Evolutionary conservation across 352 stramenopile genomes (phyloP), one percentile per base, ranked within the genome.

Genomic region (Phytophthora nicotianae): DNA sequence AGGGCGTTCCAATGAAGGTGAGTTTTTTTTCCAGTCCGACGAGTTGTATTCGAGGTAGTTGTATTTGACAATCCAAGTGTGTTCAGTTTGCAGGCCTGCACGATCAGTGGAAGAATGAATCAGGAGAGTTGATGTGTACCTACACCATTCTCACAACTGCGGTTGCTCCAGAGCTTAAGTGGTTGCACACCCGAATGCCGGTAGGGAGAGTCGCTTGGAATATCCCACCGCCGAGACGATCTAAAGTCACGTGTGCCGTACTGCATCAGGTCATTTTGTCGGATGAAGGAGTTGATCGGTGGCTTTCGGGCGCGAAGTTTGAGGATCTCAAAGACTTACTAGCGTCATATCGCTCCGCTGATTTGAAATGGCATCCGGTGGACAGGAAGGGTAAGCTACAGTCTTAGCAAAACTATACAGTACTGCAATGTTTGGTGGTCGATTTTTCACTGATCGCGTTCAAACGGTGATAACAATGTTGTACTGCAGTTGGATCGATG

Each of bases 111-210:
- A 69, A 60, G 52, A 86, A 81, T 45, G 74, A 85, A 21, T 61
- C 81, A 6, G 87, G 88, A 27, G 79, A 92, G 5, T 37, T 68
- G 43, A 86, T 94, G 68, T 90, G 77, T 51, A 89, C 83, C 9
- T 97, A 89, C 52, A 94, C 88, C 4, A 94, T 97, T 19, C 71
- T 97, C 17, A 97, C 91, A 29, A 95, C 89, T 16, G 67, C 79
- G 3, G 70, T 89, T 13, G 62, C 86, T 5, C 61, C 87, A 1
- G 70, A 86, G 35, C 63, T 97, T 4, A 66, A 70, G 35, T 96
- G 87, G 87, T 67, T 97, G 50, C 91, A 97, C 68, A 88, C 83
- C 5, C 81, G 90, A 14, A 96, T 96, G 72, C 90, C 90, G 4
- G 85, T 93, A 69, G 33, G 41, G n/a, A n/a, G 17, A 24, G 32